phyloP scores from a whole-genome alignment of 2,329 filamentous ascomycete species.

The Pseudofabraea citricarpa region DNA sequence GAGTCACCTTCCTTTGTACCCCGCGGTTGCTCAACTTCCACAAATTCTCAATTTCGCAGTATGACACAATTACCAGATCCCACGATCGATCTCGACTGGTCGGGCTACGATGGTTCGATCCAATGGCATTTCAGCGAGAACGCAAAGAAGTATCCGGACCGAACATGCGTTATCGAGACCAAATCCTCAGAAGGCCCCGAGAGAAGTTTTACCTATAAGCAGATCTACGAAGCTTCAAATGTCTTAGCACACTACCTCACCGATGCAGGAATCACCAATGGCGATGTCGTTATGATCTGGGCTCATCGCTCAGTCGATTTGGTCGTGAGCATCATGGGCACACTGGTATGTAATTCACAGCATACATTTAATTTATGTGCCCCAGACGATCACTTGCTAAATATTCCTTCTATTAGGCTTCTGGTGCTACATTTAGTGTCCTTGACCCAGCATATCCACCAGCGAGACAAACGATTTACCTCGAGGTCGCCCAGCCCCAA shows the following conservation, averaged over 20 bases:
- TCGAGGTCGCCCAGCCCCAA: constrained; percentile 72
- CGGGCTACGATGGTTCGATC: constrained; percentile 52
- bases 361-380: too few relatives aligned
- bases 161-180: constrained; percentile 65
- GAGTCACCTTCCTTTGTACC: too few relatives aligned
- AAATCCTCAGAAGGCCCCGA: constrained; percentile 44
- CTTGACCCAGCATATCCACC: constrained; percentile 82
- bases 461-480: constrained; percentile 74
- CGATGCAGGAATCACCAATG: constrained; percentile 65
- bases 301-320: constrained; percentile 77
- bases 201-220: constrained; percentile 73
- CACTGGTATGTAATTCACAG: too few relatives aligned
- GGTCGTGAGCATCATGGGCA: constrained; percentile 77
- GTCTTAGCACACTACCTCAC: constrained; percentile 74
- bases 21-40: too few relatives aligned
- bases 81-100: constrained; percentile 54
- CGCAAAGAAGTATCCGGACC: constrained; percentile 59
- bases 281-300: constrained; percentile 92
- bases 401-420: too few relatives aligned
- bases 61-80: constrained; percentile 44
- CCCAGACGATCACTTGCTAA: too few relatives aligned
- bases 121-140: constrained; percentile 54
- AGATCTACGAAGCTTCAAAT: constrained; percentile 84
- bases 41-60: too few relatives aligned
- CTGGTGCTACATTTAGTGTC: constrained; percentile 56